Evolutionary conservation across 2,329 filamentous ascomycete species (phyloP).

Genomic region (Lasiodiplodia hormozganensis): DNA sequence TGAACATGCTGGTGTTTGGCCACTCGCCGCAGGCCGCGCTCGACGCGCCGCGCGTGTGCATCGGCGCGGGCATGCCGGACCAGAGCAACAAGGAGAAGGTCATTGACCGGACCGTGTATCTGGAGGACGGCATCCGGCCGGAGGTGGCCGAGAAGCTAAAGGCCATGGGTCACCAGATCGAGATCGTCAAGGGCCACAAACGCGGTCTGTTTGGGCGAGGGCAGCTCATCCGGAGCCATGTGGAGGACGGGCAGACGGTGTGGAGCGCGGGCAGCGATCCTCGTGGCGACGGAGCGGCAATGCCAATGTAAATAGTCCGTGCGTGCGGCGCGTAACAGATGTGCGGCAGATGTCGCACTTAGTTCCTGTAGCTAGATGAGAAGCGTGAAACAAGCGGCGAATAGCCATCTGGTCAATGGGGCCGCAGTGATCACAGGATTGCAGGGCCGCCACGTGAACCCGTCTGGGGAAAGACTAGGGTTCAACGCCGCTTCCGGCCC

Average conservation of each 20-base stretch:
- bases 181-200: conserved; percentile 69
- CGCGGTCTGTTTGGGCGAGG: conserved; percentile 82
- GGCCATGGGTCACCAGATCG: conserved; percentile 74
- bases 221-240: conserved; percentile 80
- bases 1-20: conserved; percentile 86
- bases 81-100: conserved; percentile 55
- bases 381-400: neutral
- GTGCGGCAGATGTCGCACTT: neutral
- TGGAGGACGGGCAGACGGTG: conserved; percentile 76
- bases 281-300: conserved; percentile 80
- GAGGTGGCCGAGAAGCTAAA: conserved; percentile 72
- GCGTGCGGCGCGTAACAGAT: neutral
- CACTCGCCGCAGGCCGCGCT: conserved; percentile 86
- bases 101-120: conserved; percentile 70
- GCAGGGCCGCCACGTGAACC: conserved; percentile 15
- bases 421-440: neutral
- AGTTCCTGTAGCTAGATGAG: neutral
- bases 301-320: conserved; percentile 48
- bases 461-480: conserved; percentile 5
- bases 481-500: conserved; percentile 1
- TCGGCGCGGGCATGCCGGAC: conserved; percentile 73
- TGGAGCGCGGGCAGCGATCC: conserved; percentile 91
- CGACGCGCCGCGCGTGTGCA: conserved; percentile 89
- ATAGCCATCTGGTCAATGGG: neutral
- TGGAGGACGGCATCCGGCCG: conserved; percentile 81